A percentile compares a stretch with the other conserved stretches of the same genome.
phyloP scores from a whole-genome alignment of 768 basidiomycete species.

The Kwoniella mangroviensis region DNA sequence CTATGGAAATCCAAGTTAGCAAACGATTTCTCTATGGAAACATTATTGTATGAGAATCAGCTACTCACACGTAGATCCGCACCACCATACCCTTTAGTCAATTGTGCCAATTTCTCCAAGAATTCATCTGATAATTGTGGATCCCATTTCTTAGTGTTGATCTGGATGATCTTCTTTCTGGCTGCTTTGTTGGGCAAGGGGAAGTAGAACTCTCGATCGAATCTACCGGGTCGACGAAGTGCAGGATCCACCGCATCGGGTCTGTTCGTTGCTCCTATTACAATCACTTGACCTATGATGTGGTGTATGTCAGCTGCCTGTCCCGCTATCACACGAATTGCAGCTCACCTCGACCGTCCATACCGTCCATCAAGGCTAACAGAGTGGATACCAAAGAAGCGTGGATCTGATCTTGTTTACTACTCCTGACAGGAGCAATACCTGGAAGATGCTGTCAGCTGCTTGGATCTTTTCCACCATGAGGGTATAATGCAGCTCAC shows the following conservation, averaged over 20 bases:
- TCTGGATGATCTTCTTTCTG: slow-evolving; percentile 81
- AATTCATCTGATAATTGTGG: slow-evolving; percentile 71
- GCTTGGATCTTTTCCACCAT: not conserved
- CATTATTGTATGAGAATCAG: not conserved
- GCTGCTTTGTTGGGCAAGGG: slow-evolving; percentile 83
- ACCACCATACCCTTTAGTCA: slow-evolving; percentile 97
- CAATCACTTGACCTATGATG: slow-evolving; percentile 76
- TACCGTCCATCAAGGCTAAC: slow-evolving; percentile 97
- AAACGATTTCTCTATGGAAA: too few species aligned
- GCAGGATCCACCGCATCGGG: slow-evolving; percentile 99
- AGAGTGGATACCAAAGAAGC: slow-evolving; percentile 96
- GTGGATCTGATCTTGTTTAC: slow-evolving; percentile 98
- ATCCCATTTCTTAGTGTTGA: slow-evolving; percentile 88
- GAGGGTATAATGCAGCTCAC: slow-evolving; percentile 51
- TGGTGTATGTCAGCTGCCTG: not conserved
- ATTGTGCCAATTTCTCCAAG: slow-evolving; percentile 72
- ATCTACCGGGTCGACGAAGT: slow-evolving; percentile 86
- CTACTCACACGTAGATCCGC: slow-evolving; percentile 85
- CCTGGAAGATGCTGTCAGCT: slow-evolving; percentile 43
- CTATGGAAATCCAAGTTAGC: slow-evolving; percentile 55
- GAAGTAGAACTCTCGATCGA: slow-evolving; percentile 98
- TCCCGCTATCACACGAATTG: too few species aligned
- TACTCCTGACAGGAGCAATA: slow-evolving; percentile 95
- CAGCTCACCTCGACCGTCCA: slow-evolving; percentile 81
- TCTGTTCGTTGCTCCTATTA: slow-evolving; percentile 96